These are phyloP conservation scores for Hirschioporus abietinus DNA, from an alignment of 768 basidiomycete genomes.

Conservation along the genomic window DNA sequence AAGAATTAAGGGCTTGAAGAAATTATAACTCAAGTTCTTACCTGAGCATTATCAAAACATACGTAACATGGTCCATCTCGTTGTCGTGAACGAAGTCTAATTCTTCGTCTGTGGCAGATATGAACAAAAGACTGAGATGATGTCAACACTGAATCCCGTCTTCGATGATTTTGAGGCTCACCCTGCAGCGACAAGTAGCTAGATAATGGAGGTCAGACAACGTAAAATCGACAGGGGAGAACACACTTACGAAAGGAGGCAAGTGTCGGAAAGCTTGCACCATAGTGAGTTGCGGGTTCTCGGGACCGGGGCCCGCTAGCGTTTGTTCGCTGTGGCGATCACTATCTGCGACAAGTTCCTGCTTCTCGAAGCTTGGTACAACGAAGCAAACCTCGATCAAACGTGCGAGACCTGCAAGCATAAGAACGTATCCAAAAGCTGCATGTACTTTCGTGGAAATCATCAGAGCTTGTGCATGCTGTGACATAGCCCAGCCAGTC, in stretches of 20 bases:
- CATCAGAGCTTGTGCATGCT: slow-evolving; percentile 80
- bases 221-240: not conserved
- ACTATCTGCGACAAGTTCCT: slow-evolving; percentile 30
- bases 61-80: slow-evolving; percentile 90
- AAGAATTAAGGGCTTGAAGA: slow-evolving; percentile 7
- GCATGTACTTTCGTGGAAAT: slow-evolving; percentile 82
- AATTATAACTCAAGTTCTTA: slow-evolving; percentile 22
- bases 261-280: slow-evolving; percentile 73
- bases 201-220: not conserved
- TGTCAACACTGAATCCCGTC: not conserved
- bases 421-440: slow-evolving; percentile 80
- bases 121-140: slow-evolving; percentile 63
- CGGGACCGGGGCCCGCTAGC: slow-evolving; percentile 32
- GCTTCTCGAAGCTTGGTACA: slow-evolving; percentile 28
- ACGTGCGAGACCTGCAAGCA: slow-evolving; percentile 75
- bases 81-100: slow-evolving; percentile 59
- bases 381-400: slow-evolving; percentile 86
- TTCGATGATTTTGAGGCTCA: slow-evolving; percentile 25
- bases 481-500: slow-evolving; percentile 93
- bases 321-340: slow-evolving; percentile 65
- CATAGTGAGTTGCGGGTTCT: slow-evolving; percentile 25
- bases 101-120: slow-evolving; percentile 93
- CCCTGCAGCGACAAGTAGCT: slow-evolving; percentile 75
- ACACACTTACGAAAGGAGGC: slow-evolving; percentile 74
- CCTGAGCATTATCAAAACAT: slow-evolving; percentile 82